Base-by-base conservation (phyloP, 305 asterid genomes). In the Fraxinus floribunda region DNA sequence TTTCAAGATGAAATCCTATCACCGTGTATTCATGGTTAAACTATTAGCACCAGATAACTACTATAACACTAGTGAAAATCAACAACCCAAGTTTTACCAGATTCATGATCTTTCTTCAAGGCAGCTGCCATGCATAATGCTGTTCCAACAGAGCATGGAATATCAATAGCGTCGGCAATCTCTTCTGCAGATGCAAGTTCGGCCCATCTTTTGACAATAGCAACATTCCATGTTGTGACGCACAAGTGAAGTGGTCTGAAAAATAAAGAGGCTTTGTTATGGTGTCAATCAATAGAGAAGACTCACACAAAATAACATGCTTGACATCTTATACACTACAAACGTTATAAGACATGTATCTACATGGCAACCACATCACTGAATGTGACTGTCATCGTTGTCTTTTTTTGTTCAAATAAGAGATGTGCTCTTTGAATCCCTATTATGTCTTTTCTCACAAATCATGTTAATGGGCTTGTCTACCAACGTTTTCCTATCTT, bases 81-180 rank as follows among this genome's bases (percentile, higher is more conserved):
- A 79, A 72, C 5, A 46, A 77, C 72, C 75, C 81, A 74, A 81
- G 76, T 81, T 75, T 30, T 91, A 94, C 99, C 98, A 84, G 95
- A 88, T 92, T 94, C 99, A 83, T 91, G 98, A 83, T 90, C 94
- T 90, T 93, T 96, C 92, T 93, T 96, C 79, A 90, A 84, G 84
- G 97, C 90, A 88, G 98, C 97, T 79, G 98, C 99, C 95, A 94
- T 93, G 91, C 99, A 96, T 91, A 96, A 90, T 73, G 98, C 97
- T 76, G 98, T 94, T 66, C 99, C 99, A 81, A 85, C 91, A 80
- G 92, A 92, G 81, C 98, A 90, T 85, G 92, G 98, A 83, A 94
- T 94, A 89, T 96, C 94, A 85, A 96, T 92, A 88, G 97, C 93
- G 87, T 88, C 88, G 80, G 93, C 86, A 83, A 94, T 90, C 85